Evolutionary conservation across 73 alveolate species (phyloP), one percentile per base, ranked within the genome.

Genomic region (Uronychia binucleata): DNA sequence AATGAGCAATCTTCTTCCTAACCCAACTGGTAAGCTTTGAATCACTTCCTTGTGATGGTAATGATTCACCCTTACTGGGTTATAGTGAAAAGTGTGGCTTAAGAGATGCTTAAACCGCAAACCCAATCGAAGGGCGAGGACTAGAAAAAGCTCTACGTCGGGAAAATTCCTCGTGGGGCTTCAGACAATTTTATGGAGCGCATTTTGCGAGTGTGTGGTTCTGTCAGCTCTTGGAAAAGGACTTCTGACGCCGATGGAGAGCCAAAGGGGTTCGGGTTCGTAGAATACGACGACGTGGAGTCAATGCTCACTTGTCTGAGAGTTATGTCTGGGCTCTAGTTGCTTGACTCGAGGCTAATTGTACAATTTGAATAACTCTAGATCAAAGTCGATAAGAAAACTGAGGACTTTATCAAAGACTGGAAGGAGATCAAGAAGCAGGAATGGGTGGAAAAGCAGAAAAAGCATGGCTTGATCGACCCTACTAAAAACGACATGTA

Each of bases 261-360:
- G 77, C 94, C 91, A 58, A 95, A 92, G 80, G 92, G 87, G 29
- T 92, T 92, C 81, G 98, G 98, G 33, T 84, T 92, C 80, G 91
- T 90, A 30, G 98, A 95, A 81, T 95, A 82, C 84, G 94, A 93
- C 58, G 89, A 91, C 46, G 93, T 95, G 11, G 98, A 95, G 85
- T 75, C 95, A 57, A 86, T 89, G 32, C 85, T 95, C 34, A 88
- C 93, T 34, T 89, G 97, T 79, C 79, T 92, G 27, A 84, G 93
- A 58, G 79, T 90, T 31, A 81, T 95, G 85, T 87, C 92, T 59
- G 91, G 90, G 30, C 91, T 92, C 78, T 93, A 94, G 34, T 83
- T 94, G 58, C 79, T 85, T 29, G 95, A 89, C 33, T 77, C 91
- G 59, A 92, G 90, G 75, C 82, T 95, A 34, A 83, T 84, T 77